These are phyloP conservation scores for Podospora anserina DNA, from an alignment of 495 filamentous ascomycete species.

Conservation along the genomic window DNA sequence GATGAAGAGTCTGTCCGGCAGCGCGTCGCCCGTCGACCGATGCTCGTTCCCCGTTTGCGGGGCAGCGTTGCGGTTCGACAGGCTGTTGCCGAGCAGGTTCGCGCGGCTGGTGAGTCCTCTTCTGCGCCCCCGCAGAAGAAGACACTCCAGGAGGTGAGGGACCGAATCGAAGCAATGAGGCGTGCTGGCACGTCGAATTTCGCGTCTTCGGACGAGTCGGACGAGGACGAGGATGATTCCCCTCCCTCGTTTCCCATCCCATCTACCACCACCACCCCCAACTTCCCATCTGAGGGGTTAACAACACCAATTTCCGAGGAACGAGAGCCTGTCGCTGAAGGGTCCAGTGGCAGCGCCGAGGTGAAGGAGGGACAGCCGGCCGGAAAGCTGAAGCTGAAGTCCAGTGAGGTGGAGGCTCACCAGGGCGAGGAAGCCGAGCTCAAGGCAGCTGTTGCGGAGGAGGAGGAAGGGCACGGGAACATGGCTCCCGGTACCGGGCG, in stretches of 20 bases:
- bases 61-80: not conserved
- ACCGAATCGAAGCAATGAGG: not conserved
- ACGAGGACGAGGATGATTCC: not conserved
- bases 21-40: not conserved
- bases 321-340: conserved; percentile 1
- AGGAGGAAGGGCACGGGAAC: not conserved
- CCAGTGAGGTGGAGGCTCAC: not conserved
- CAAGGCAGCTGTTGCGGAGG: not conserved
- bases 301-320: not conserved
- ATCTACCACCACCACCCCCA: not conserved
- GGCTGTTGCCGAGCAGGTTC: not conserved
- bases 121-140: not conserved
- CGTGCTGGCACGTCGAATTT: not conserved
- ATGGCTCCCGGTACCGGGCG: not conserved
- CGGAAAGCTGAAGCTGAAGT: not conserved
- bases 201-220: too few species aligned
- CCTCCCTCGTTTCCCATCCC: not conserved
- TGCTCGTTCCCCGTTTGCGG: not conserved
- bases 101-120: not conserved
- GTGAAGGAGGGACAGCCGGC: not conserved
- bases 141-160: not conserved
- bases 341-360: not conserved
- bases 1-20: not conserved
- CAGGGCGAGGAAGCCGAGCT: not conserved
- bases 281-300: not conserved